phyloP scores from a whole-genome alignment of 768 basidiomycete species.

The Brasilioporus rufonigricans region DNA sequence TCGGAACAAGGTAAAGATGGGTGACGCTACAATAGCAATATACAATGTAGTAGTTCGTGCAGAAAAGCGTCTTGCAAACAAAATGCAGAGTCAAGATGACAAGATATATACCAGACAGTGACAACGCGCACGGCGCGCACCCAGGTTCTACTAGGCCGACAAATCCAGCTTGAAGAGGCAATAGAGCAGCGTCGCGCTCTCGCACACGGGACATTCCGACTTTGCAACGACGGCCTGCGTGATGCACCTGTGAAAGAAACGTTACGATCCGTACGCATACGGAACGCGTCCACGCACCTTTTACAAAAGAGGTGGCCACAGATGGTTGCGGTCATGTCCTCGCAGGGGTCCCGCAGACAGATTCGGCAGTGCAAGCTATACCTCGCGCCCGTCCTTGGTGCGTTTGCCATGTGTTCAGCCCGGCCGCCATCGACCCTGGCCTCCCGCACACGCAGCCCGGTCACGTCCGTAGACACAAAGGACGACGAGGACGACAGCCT shows the following conservation, averaged over 20 bases:
- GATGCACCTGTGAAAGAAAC: constrained; percentile 44
- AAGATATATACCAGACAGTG: not conserved
- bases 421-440: not conserved
- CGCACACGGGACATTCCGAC: constrained; percentile 52
- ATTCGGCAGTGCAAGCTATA: constrained; percentile 46
- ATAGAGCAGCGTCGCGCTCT: constrained; percentile 49
- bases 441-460: not conserved
- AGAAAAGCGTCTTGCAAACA: not conserved
- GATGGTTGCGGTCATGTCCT: constrained; percentile 55
- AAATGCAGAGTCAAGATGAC: not conserved
- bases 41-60: not conserved
- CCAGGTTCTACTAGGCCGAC: constrained; percentile 6
- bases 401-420: no score
- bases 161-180: constrained; percentile 56
- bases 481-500: constrained; percentile 27
- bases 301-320: constrained; percentile 67
- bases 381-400: not conserved
- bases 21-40: not conserved
- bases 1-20: not conserved
- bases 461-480: constrained; percentile 17
- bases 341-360: constrained; percentile 47
- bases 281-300: constrained; percentile 33
- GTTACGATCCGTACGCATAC: not conserved
- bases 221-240: constrained; percentile 45
- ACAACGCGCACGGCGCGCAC: not conserved